These are phyloP conservation scores for Pisolithus albus DNA, from an alignment of 768 basidiomycete genomes.

Conservation along the genomic window DNA sequence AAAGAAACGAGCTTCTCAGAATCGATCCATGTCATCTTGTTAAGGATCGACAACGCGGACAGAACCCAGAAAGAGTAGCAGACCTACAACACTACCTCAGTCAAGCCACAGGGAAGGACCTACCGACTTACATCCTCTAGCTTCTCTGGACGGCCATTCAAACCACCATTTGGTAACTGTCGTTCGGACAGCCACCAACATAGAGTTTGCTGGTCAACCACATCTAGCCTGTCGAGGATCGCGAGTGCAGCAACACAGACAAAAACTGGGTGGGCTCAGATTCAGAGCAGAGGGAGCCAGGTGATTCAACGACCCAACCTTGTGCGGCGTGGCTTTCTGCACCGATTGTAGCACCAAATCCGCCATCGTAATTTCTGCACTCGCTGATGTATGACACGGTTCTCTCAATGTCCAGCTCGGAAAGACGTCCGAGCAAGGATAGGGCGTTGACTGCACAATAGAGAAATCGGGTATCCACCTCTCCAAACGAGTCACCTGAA, in stretches of 20 bases:
- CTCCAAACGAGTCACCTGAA: slow-evolving; percentile 87
- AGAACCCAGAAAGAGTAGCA: slow-evolving; percentile 99
- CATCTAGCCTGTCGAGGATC: slow-evolving; percentile 78
- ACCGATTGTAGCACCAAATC: slow-evolving; percentile 77
- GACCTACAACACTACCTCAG: slow-evolving; percentile 45
- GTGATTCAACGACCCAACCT: slow-evolving; percentile 41
- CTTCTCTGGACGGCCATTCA: slow-evolving; percentile 98
- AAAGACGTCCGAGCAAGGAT: slow-evolving; percentile 70
- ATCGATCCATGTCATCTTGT: slow-evolving; percentile 84
- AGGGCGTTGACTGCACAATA: slow-evolving; percentile 84
- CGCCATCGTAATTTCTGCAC: slow-evolving; percentile 94
- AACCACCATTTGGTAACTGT: slow-evolving; percentile 86
- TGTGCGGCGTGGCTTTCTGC: slow-evolving; percentile 92
- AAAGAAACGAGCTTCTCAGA: slow-evolving; percentile 67
- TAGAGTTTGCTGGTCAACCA: slow-evolving; percentile 70
- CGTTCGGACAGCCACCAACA: slow-evolving; percentile 94
- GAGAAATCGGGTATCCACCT: slow-evolving; percentile 84
- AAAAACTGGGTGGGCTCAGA: slow-evolving; percentile 52
- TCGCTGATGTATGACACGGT: slow-evolving; percentile 64
- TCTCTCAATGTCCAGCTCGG: slow-evolving; percentile 58
- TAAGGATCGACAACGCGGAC: slow-evolving; percentile 78
- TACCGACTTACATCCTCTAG: slow-evolving; percentile 73
- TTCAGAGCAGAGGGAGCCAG: not conserved
- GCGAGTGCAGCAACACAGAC: slow-evolving; percentile 85
- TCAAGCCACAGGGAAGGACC: not conserved